phyloP scores from a whole-genome alignment of 345 rosid genomes.

The Erysimum cheiranthoides region DNA sequence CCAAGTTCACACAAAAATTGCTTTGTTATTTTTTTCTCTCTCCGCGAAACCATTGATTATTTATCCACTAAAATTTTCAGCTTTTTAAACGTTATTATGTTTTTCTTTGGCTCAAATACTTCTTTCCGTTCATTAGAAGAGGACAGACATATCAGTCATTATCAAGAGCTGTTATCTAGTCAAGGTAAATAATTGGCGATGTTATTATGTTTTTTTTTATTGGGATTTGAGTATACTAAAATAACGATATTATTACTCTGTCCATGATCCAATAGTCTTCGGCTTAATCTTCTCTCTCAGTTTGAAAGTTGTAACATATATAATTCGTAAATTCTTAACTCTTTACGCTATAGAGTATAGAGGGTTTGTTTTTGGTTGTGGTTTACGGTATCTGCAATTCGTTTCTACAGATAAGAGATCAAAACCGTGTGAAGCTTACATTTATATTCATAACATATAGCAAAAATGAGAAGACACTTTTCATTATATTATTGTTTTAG shows the following conservation, averaged over 20 bases:
- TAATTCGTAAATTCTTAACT: too few relatives aligned
- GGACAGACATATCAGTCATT: slow-evolving; percentile 11
- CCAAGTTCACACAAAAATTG: neutral
- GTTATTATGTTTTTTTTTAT: slow-evolving; percentile 10
- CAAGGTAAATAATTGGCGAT: slow-evolving; percentile 1
- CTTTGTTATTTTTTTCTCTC: neutral
- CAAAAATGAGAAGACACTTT: too few relatives aligned
- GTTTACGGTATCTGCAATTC: too few relatives aligned
- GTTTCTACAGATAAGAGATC: too few relatives aligned
- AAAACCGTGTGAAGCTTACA: too few relatives aligned
- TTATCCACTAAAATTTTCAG: neutral
- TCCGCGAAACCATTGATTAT: neutral
- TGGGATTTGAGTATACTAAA: slow-evolving; percentile 12
- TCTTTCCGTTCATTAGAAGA: neutral
- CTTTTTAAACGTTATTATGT: neutral
- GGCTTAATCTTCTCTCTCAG: neutral
- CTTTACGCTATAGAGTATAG: too few relatives aligned
- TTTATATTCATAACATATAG: too few relatives aligned
- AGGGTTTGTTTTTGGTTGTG: too few relatives aligned
- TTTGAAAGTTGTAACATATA: neutral
- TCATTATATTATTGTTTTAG: too few relatives aligned
- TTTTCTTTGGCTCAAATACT: neutral
- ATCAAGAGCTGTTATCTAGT: neutral
- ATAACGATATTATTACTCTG: neutral
- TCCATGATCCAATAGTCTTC: neutral